phyloP scores from a whole-genome alignment of 2,329 filamentous ascomycete genomes.

The Botrytis tulipae region DNA sequence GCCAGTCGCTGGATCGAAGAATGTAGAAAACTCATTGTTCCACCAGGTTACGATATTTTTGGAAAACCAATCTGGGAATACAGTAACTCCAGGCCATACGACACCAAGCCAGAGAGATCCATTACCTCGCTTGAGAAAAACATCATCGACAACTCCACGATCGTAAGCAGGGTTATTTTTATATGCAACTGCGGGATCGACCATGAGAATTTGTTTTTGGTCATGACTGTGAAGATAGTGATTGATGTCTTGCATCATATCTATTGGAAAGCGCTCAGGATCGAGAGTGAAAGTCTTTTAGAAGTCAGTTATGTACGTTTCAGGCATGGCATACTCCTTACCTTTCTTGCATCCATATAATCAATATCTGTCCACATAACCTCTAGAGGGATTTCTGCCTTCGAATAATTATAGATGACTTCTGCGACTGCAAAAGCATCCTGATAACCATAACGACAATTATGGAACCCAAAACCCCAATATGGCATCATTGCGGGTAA shows the following conservation, averaged over 20 bases:
- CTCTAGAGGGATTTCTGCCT: conserved; percentile 64
- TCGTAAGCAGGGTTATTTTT: conserved; percentile 53
- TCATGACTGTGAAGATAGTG: conserved; percentile 63
- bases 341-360: conserved; percentile 55
- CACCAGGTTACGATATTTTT: conserved; percentile 64
- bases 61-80: conserved; percentile 76
- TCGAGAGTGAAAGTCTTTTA: conserved; percentile 60
- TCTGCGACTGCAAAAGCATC: conserved; percentile 64
- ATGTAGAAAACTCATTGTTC: conserved; percentile 63
- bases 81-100: conserved; percentile 74
- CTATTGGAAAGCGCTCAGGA: conserved; percentile 59
- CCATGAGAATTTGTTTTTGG: conserved; percentile 75
- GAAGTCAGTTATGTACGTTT: background rate
- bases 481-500: conserved; percentile 62
- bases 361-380: conserved; percentile 68
- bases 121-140: conserved; percentile 58
- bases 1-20: conserved; percentile 63
- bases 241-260: conserved; percentile 63
- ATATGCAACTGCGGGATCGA: conserved; percentile 64
- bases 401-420: conserved; percentile 65
- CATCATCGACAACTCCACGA: conserved; percentile 48
- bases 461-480: conserved; percentile 61
- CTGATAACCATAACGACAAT: conserved; percentile 63
- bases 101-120: conserved; percentile 60
- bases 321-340: conserved; percentile 6